phyloP scores from a whole-genome alignment of 2,329 filamentous ascomycete genomes.

The Capronia americana region DNA sequence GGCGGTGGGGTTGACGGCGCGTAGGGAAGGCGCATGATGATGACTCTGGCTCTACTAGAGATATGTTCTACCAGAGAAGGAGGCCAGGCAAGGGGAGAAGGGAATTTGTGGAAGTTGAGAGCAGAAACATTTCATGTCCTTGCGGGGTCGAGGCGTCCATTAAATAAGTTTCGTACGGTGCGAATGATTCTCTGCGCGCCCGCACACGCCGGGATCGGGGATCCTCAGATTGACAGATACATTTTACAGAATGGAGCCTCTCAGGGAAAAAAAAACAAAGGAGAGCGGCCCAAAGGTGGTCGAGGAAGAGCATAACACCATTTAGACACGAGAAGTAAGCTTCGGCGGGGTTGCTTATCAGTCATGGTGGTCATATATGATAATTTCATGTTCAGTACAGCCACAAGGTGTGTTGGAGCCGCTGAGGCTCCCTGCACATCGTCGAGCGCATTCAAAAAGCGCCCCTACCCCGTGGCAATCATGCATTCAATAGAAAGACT shows the following conservation, averaged over 20 bases:
- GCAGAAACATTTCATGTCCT: not conserved
- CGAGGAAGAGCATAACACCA: not conserved
- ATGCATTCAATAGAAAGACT: not conserved
- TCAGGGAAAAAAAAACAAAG: not conserved
- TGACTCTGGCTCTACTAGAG: not conserved
- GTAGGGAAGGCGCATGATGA: conserved; percentile 48
- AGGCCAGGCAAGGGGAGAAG: not conserved
- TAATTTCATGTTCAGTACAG: not conserved
- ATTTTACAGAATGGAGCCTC: not conserved
- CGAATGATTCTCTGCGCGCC: not conserved
- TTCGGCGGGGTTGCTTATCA: not conserved
- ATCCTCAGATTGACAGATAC: not conserved
- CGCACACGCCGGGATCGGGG: not conserved
- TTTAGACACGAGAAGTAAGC: not conserved
- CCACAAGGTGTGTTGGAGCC: not conserved
- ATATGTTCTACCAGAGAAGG: not conserved
- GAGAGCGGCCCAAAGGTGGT: not conserved
- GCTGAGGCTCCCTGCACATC: not conserved
- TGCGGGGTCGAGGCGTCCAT: not conserved
- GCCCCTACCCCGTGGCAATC: not conserved
- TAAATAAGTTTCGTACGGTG: not conserved
- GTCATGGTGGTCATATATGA: not conserved
- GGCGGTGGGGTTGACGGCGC: conserved; percentile 41
- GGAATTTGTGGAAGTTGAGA: not conserved
- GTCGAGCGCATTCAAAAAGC: not conserved